These are phyloP conservation scores for Fusarium sp. DNA, from an alignment of 2,329 filamentous ascomycete species.

Conservation along the genomic window DNA sequence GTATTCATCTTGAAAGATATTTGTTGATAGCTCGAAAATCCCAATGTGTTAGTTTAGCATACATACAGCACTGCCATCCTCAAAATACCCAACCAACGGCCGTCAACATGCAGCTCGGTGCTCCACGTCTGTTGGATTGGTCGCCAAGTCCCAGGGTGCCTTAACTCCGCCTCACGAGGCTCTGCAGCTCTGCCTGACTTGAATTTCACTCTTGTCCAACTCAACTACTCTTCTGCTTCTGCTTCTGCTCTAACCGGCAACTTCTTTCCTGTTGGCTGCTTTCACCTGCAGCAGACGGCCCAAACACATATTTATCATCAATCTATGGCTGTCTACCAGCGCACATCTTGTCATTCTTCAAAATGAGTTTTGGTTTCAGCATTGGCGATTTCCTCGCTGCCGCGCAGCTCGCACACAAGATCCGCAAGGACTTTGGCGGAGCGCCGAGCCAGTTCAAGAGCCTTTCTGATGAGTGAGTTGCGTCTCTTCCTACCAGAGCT, in stretches of 20 bases:
- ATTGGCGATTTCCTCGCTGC: not conserved
- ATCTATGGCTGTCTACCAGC: no score
- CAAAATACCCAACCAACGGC: not conserved
- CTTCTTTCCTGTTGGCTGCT: not conserved
- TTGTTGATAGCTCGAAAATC: no score
- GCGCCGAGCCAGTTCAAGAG: not conserved
- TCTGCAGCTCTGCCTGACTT: not conserved
- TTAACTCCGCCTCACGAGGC: not conserved
- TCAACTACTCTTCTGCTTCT: not conserved
- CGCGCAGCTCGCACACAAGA: not conserved
- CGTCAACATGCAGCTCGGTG: not conserved
- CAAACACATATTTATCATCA: no score
- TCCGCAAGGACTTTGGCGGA: not conserved
- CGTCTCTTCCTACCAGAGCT: no score
- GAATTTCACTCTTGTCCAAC: not conserved
- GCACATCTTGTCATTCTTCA: not conserved
- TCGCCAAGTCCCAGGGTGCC: not conserved
- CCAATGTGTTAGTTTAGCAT: no score
- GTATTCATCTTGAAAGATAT: not conserved
- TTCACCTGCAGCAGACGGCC: no score
- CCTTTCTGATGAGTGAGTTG: not conserved
- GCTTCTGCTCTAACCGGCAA: not conserved
- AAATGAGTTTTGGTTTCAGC: not conserved
- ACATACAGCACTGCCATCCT: no score
- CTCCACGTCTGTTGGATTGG: not conserved